Evolutionary conservation across 371 early-diverging fungal genomes (phyloP).

Genomic region (Globomyces sp.): DNA sequence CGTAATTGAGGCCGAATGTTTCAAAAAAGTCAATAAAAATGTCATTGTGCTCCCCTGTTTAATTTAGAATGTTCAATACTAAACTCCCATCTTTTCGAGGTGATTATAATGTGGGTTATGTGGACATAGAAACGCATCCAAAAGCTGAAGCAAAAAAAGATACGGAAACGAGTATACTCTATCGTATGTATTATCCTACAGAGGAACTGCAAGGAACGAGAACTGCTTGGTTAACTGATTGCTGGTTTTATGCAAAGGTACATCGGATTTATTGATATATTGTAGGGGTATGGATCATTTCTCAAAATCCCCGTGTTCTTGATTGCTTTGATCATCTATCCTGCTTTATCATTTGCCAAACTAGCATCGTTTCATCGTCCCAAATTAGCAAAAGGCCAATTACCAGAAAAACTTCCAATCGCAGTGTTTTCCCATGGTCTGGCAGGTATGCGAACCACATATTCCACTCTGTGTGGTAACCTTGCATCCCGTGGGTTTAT

Average conservation of each 20-base stretch:
- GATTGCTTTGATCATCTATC: conserved; percentile 13
- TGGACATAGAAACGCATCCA: conserved; percentile 13
- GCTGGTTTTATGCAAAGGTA: conserved; percentile 7
- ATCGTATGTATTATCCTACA: conserved; percentile 14
- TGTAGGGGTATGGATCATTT: conserved; percentile 13
- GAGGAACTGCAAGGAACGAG: background rate
- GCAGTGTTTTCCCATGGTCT: conserved; percentile 38
- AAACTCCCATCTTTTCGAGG: conserved; percentile 12
- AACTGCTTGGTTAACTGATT: conserved; percentile 6
- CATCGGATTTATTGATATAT: no score
- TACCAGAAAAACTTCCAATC: conserved; percentile 9
- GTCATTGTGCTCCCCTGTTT: no score
- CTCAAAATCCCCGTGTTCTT: conserved; percentile 2
- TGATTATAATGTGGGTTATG: conserved; percentile 13
- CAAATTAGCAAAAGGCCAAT: background rate
- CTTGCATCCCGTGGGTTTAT: conserved; percentile 54
- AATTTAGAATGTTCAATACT: background rate
- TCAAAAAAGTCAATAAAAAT: no score
- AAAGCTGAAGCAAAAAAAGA: background rate
- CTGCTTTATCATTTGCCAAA: background rate
- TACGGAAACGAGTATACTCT: background rate
- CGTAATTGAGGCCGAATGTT: no score
- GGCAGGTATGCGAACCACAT: conserved; percentile 49
- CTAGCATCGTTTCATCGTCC: background rate
- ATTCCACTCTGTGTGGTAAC: conserved; percentile 48